Evolutionary conservation across 495 filamentous ascomycete species (phyloP).

Genomic region (Aspergillus asperescens): DNA sequence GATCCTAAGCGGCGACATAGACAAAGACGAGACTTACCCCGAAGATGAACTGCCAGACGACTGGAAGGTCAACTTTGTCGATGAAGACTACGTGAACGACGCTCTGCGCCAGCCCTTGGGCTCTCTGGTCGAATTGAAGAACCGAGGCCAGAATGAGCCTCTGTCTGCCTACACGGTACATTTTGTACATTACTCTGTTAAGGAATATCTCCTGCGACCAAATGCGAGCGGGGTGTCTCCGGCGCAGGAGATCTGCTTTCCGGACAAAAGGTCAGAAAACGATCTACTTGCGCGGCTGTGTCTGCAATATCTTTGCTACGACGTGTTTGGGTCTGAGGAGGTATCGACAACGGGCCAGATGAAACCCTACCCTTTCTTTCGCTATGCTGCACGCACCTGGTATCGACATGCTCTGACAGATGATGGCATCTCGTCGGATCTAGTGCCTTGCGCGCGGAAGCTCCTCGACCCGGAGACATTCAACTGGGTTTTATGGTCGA

Average conservation of each 20-base stretch:
- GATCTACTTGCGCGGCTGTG: neutral
- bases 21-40: neutral
- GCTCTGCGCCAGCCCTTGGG: neutral
- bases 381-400: neutral
- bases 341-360: neutral
- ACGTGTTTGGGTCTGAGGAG: neutral
- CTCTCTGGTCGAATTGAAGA: neutral
- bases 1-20: neutral
- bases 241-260: neutral
- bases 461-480: neutral
- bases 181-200: neutral
- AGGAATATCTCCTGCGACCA: neutral
- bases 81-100: slow-evolving; percentile 1
- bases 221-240: neutral
- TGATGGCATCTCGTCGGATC: neutral
- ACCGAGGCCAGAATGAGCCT: neutral
- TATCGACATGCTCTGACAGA: neutral
- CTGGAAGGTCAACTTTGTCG: neutral
- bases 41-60: neutral
- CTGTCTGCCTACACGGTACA: neutral
- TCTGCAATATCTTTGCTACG: neutral
- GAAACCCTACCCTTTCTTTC: neutral
- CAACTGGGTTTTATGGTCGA: neutral
- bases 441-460: neutral
- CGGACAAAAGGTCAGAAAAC: neutral